Conservation (phyloP, 352 stramenopile genomes). For the Paralagenidium karlingii region DNA sequence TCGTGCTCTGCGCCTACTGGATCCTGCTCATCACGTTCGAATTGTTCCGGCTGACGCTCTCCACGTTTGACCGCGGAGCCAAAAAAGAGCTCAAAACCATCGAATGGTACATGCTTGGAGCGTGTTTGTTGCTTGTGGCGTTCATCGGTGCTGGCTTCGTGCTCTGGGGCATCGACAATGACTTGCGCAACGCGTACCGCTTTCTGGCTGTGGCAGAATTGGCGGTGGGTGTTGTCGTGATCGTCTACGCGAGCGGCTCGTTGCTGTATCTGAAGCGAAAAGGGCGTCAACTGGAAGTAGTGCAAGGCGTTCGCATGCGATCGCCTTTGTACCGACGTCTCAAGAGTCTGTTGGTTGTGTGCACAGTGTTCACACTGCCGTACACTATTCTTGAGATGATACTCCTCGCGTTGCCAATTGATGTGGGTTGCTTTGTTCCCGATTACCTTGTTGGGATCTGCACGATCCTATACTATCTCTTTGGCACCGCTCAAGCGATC, state of each 20-base stretch:
- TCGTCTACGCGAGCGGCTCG: constrained; percentile 16
- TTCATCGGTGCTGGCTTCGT: constrained; percentile 8
- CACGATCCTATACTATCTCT: constrained; percentile 56
- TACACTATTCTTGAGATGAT: constrained; percentile 38
- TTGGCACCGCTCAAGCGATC: constrained; percentile 38
- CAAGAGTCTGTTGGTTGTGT: constrained; percentile 17
- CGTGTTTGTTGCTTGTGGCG: constrained; percentile 13
- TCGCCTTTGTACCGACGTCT: constrained; percentile 46
- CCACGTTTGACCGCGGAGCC: constrained; percentile 22
- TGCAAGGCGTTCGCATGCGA: constrained; percentile 22
- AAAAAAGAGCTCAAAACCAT: constrained; percentile 10
- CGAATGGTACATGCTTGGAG: constrained; percentile 17
- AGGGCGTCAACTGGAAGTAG: constrained; percentile 33
- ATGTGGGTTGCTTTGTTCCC: constrained; percentile 24
- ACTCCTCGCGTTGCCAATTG: constrained; percentile 17
- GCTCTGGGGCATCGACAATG: constrained; percentile 2
- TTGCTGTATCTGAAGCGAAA: constrained; percentile 25
- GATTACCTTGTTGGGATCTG: constrained; percentile 39
- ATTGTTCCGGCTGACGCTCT: constrained; percentile 21
- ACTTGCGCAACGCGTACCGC: constrained; percentile 14
- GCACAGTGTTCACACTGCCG: constrained; percentile 48
- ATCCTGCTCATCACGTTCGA: constrained; percentile 33
- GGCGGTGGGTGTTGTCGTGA: constrained; percentile 18
- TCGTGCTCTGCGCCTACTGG: constrained; percentile 29
- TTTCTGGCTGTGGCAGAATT: constrained; percentile 23